Base-by-base conservation (phyloP, 2,329 filamentous ascomycete species). In the Westerdykella sp. region DNA sequence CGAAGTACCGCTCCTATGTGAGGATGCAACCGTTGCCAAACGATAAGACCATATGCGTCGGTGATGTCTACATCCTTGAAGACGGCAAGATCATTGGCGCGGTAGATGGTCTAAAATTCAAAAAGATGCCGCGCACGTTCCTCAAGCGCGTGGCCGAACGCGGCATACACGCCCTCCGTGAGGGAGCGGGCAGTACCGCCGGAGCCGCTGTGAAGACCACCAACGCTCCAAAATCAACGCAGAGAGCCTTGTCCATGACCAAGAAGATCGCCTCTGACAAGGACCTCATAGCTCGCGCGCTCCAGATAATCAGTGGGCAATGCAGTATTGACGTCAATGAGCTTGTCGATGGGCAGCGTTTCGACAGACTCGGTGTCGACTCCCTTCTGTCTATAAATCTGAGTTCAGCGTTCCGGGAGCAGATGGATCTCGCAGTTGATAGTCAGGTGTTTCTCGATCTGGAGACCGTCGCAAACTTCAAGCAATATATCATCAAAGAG, bases 231-330 rank as follows among this genome's bases (percentile, higher is more conserved):
- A 76, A 77, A 54, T 28, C 25, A 12, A 12, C 25, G 9, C 25
- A 9, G 11, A 28, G 11, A 28, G 4, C 25, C 7, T 10, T 7
- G 25, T 2, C 11, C 4, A 3, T 12, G 25, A 12, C 25, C 25
- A 12, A 12, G 25, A 28, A 28, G 25, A 10, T 7, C 11, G 60
- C 68, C 13, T 64, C 71, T 50, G 69, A 56, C 35, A 73, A 58
- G 57, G 77, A 31, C 68, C 74, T 68, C 56, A 72, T 59, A 62
- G 76, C 53, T 46, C 71, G 72, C 49, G 74, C 85, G 37, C 80
- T 83, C 62, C 75, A 77, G 42, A 84, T 82, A 43, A 80, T 87
- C 48, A 79, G 82, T n/a, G 72, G 76, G 31, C 83, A 87, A 62
- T 78, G 77, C 38, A 78, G 79, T 47, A 71, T 82, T 15, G 74